phyloP scores from a whole-genome alignment of 176 grass and related monocot species.

The Phoenix roebelenii region DNA sequence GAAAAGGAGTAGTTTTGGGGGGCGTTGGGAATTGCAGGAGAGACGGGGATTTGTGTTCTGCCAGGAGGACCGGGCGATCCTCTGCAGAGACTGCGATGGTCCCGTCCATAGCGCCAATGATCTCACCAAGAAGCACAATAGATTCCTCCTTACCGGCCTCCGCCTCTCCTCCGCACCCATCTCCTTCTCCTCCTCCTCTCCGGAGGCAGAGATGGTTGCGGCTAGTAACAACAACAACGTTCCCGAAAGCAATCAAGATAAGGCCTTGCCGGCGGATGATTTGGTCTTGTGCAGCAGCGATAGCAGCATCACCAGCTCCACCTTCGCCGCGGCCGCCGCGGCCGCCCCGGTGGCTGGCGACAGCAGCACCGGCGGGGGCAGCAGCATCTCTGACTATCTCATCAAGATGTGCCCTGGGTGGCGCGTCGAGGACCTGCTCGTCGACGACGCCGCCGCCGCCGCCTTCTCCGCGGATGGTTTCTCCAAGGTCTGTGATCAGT shows the following conservation, averaged over 20 bases:
- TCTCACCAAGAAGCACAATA: conserved; percentile 77
- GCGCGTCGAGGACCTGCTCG: conserved; percentile 76
- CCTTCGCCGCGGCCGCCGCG: not conserved
- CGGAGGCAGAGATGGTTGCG: conserved; percentile 1
- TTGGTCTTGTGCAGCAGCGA: no score
- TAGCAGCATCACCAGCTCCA: no score
- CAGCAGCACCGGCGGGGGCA: conserved; percentile 13
- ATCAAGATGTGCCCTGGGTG: conserved; percentile 81
- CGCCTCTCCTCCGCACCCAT: conserved; percentile 40
- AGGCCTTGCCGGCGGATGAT: not conserved
- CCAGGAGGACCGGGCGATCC: conserved; percentile 91
- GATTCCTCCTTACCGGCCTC: conserved; percentile 73
- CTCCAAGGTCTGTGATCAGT: conserved; percentile 9
- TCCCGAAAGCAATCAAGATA: conserved; percentile 12
- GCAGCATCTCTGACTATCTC: conserved; percentile 84
- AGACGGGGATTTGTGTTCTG: conserved; percentile 73
- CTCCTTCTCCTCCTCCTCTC: conserved; percentile 8
- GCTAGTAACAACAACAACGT: not conserved
- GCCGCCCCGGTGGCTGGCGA: not conserved
- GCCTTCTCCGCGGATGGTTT: conserved; percentile 5
- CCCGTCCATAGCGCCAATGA: conserved; percentile 74
- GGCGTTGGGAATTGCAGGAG: conserved; percentile 40
- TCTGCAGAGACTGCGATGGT: conserved; percentile 82
- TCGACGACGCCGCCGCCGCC: conserved; percentile 34
- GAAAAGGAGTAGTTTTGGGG: not conserved